Percentiles rank a stretch among this genome's conserved stretches.
Conservation (phyloP, 2,329 filamentous ascomycete species). For the Pyricularia pennisetigena region DNA sequence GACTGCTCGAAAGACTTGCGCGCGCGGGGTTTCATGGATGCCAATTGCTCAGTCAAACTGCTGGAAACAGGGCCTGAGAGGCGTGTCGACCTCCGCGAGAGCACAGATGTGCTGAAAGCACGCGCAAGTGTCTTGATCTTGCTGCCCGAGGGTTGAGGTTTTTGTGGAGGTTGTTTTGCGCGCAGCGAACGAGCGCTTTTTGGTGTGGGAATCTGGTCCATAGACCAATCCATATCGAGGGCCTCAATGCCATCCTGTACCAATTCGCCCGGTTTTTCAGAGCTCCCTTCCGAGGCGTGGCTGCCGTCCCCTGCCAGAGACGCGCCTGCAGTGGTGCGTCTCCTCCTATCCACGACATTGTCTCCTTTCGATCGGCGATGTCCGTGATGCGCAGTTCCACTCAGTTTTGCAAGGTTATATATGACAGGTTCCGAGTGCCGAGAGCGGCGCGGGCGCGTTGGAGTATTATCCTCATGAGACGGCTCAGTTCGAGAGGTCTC, state of each 20-base stretch:
- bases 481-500: not conserved
- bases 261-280: constrained; percentile 17
- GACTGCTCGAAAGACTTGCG: constrained; percentile 40
- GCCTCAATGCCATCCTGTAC: constrained; percentile 33
- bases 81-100: constrained; percentile 33
- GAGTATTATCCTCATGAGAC: constrained; percentile 9
- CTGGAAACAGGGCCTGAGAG: constrained; percentile 31
- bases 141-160: constrained; percentile 19
- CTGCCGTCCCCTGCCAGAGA: not conserved
- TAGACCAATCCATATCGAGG: constrained; percentile 33
- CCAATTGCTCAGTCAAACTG: constrained; percentile 35
- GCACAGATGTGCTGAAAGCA: constrained; percentile 10
- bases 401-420: constrained; percentile 57
- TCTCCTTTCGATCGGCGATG: constrained; percentile 45
- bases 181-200: constrained; percentile 7
- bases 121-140: constrained; percentile 21
- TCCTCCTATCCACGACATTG: constrained; percentile 30
- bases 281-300: constrained; percentile 13
- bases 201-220: constrained; percentile 24
- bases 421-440: constrained; percentile 42
- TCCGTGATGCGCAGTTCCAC: constrained; percentile 51
- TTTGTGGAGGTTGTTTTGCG: not conserved
- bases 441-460: constrained; percentile 41
- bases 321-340: constrained; percentile 12
- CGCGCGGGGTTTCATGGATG: constrained; percentile 50